Evolutionary conservation across 345 rosid species (phyloP).

Genomic region (Lumnitzera littorea): DNA sequence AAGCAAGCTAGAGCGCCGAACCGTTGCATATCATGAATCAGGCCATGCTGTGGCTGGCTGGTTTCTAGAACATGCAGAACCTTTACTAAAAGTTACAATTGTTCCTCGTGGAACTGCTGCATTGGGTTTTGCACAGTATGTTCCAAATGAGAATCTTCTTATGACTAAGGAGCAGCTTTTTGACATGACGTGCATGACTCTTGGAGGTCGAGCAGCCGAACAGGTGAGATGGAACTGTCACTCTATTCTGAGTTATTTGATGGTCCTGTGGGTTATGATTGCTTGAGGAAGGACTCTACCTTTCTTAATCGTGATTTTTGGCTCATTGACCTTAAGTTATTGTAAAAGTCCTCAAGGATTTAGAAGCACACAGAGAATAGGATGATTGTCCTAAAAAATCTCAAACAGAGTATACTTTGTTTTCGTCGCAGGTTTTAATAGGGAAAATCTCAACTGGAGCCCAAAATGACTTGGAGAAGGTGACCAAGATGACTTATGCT

Average conservation of each 20-base stretch:
- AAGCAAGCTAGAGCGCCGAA: constrained; percentile 82
- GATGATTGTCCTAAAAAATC: neutral
- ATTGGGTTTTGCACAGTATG: constrained; percentile 94
- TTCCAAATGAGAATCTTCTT: constrained; percentile 90
- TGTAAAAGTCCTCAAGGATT: too few relatives aligned
- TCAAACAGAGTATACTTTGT: neutral
- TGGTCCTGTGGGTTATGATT: too few relatives aligned
- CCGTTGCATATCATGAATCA: constrained; percentile 95
- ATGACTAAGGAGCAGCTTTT: constrained; percentile 96
- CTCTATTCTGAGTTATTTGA: too few relatives aligned
- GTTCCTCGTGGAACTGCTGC: constrained; percentile 98
- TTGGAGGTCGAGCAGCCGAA: constrained; percentile 97
- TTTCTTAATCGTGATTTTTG: neutral
- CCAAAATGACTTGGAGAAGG: constrained; percentile 92
- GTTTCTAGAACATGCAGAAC: constrained; percentile 96
- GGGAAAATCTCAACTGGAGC: constrained; percentile 96
- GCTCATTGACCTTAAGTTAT: neutral
- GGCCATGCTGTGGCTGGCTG: constrained; percentile 96
- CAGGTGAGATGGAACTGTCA: constrained; percentile 36
- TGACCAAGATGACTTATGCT: constrained; percentile 90
- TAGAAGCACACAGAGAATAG: too few relatives aligned
- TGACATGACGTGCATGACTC: constrained; percentile 95
- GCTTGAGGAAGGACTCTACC: too few relatives aligned
- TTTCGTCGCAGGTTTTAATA: constrained; percentile 47
- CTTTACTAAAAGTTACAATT: constrained; percentile 90